Conservation (phyloP, 106 monocot genomes). For the Allium cepa region DNA sequence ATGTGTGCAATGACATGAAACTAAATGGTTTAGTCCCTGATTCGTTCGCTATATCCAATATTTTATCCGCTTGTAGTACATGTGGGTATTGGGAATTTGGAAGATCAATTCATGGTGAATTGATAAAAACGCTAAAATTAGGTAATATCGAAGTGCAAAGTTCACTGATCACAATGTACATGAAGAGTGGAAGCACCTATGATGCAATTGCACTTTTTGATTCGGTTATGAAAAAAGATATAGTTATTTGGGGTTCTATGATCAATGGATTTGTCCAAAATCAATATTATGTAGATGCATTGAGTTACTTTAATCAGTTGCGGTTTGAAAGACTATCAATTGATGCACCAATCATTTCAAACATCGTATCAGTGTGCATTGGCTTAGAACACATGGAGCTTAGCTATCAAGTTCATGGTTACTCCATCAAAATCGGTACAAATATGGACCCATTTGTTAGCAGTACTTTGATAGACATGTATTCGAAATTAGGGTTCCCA, state of each 20-base stretch:
- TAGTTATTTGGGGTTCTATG: slow-evolving; percentile 38
- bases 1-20: slow-evolving; percentile 18
- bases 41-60: slow-evolving; percentile 22
- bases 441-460: slow-evolving; percentile 22
- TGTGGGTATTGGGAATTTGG: slow-evolving; percentile 13
- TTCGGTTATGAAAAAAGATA: slow-evolving; percentile 18
- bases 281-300: slow-evolving; percentile 11
- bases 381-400: slow-evolving; percentile 9
- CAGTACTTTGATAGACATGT: slow-evolving; percentile 38
- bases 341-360: slow-evolving; percentile 28
- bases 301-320: slow-evolving; percentile 24
- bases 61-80: slow-evolving; percentile 28
- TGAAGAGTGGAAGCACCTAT: slow-evolving; percentile 18
- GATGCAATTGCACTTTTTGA: slow-evolving; percentile 21
- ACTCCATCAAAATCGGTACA: slow-evolving; percentile 22
- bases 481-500: slow-evolving; percentile 25
- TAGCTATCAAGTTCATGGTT: slow-evolving; percentile 29
- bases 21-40: slow-evolving; percentile 12
- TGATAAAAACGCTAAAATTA: slow-evolving; percentile 25
- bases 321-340: slow-evolving; percentile 12
- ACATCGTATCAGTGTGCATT: slow-evolving; percentile 13
- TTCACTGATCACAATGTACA: slow-evolving; percentile 43
- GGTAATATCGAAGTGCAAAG: slow-evolving; percentile 12
- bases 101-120: slow-evolving; percentile 29
- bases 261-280: slow-evolving; percentile 33